Evolutionary conservation across 352 stramenopile genomes (phyloP), one percentile per base, ranked within the genome.

Genomic region (Halophytophthora polymorphica): DNA sequence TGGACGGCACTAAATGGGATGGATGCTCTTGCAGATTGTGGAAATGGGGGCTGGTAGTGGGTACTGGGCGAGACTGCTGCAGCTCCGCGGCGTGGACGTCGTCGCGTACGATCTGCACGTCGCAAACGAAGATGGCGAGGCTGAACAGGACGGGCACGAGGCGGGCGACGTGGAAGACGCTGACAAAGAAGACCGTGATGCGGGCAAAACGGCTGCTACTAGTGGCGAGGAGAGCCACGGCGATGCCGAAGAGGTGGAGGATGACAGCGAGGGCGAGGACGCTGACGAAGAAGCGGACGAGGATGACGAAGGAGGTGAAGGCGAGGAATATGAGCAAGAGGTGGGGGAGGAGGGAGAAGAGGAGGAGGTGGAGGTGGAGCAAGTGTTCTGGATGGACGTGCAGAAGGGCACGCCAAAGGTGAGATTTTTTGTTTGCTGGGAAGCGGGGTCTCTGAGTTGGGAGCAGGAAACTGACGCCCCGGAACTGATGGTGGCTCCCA

Each of bases 1-100:
- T n/a, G n/a, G n/a, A n/a, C n/a, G 41, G 25, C 6, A 25, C 29
- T 69, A 38, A 49, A 12, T 56, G 48, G 45, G 15, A 44, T 43
- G 45, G 35, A 21, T 63, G 39, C 41, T 45, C 17, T 25, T 49
- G n/a, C 51, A 93, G 66, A 93, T 97, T 59, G 72, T 96, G 2
- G 88, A 97, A 61, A 89, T 96, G 68, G 90, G 88, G 25, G 90
- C 90, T 34, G 90, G 90, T n/a, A 95, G 69, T 33, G 90, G 88
- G 8, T 96, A 96, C 56, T 97, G 90, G 90, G 81, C 66, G 34
- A 71, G 74, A 15, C 33, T 91, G 15, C 62, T 97, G 47, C 77
- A 88, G 45, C 66, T 80, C 50, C 72, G 77, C 21, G 86, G 82
- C 36, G 86, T 94, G 14, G 83, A 96, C 65, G 65, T 96, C 40